Base-by-base conservation (phyloP, 2,329 filamentous ascomycete genomes). In the Lachnellula cervina region DNA sequence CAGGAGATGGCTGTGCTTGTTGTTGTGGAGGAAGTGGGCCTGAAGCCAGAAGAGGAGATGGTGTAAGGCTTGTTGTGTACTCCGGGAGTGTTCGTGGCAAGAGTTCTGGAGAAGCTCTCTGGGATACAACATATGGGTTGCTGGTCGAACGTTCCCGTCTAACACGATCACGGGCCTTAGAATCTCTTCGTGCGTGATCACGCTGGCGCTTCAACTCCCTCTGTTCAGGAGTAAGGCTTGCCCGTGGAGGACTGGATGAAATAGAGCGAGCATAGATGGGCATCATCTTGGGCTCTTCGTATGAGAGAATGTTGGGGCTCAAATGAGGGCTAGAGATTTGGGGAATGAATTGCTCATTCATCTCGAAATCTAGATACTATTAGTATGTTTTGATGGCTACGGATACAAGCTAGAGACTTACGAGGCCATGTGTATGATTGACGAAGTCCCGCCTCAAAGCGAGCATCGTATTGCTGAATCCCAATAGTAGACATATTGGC, bases 151-250 rank as follows among this genome's bases (percentile, higher is more conserved):
- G 59, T 25, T 69, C 74, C 52, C 81, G 77, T 59, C 78, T 76
- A 49, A 78, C 73, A 56, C 81, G 77, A 49, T 78, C 73, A 56
- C 81, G 77, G 16, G 79, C 68, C 66, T 85, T 86, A 6, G 79
- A 78, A 61, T 82, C 80, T 62, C 82, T 75, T 55, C 83, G 78
- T 45, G 75, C 79, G 62, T 79, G 80, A 61, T 85, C 82, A 58
- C 78, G 76, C 64, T 86, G 82, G 56, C 81, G 76, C 71, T 82
- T 85, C 43, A 85, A 68, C 64, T 84, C 82, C 59, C 82, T 78
- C 68, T 85, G 81, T 66, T 85, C 81, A 6, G 80, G 73, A 5
- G 80, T 82, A 65, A 84, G 74, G 38, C 72, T 73, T 46, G 72
- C 71, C 59, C 78, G 76, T 5, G 81, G 80, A 25, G 82, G 82